phyloP scores from a whole-genome alignment of 176 grass and related monocot genomes.

The Rhynchospora tenuis region DNA sequence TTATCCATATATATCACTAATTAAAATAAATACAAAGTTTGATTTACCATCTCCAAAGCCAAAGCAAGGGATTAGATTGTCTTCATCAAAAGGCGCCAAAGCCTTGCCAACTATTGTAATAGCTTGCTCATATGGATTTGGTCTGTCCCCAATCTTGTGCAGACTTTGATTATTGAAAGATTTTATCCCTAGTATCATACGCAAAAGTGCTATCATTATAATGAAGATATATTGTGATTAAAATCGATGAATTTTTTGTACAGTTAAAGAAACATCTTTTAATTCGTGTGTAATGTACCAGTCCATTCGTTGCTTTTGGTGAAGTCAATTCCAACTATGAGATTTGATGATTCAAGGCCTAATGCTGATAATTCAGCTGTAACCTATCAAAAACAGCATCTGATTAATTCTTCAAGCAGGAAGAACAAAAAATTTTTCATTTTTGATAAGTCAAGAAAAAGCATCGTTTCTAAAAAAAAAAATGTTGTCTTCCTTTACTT shows the following conservation, averaged over 20 bases:
- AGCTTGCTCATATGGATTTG: slow-evolving; percentile 87
- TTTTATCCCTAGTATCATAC: slow-evolving; percentile 38
- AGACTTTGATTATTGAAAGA: slow-evolving; percentile 82
- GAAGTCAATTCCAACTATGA: slow-evolving; percentile 92
- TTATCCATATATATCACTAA: not conserved
- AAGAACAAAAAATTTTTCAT: not conserved
- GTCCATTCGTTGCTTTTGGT: slow-evolving; percentile 99
- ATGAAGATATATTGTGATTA: not conserved
- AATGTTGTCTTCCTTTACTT: not conserved
- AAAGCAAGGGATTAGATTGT: slow-evolving; percentile 88
- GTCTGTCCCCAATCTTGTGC: slow-evolving; percentile 37
- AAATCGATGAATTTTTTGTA: too few relatives aligned
- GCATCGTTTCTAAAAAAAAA: not conserved
- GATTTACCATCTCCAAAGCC: slow-evolving; percentile 83
- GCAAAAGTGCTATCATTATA: not conserved
- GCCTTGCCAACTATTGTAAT: slow-evolving; percentile 85
- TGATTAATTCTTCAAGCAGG: not conserved
- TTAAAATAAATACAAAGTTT: not conserved
- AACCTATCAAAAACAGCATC: slow-evolving; percentile 33
- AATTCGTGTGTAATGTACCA: slow-evolving; percentile 20
- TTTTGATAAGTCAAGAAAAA: not conserved
- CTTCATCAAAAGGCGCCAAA: slow-evolving; percentile 84
- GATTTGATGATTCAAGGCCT: slow-evolving; percentile 88
- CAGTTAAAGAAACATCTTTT: not conserved
- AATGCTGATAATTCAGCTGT: slow-evolving; percentile 41